Evolutionary conservation across 768 basidiomycete genomes (phyloP), one percentile per base, ranked within the genome.

Genomic region (Leccinum boreale): DNA sequence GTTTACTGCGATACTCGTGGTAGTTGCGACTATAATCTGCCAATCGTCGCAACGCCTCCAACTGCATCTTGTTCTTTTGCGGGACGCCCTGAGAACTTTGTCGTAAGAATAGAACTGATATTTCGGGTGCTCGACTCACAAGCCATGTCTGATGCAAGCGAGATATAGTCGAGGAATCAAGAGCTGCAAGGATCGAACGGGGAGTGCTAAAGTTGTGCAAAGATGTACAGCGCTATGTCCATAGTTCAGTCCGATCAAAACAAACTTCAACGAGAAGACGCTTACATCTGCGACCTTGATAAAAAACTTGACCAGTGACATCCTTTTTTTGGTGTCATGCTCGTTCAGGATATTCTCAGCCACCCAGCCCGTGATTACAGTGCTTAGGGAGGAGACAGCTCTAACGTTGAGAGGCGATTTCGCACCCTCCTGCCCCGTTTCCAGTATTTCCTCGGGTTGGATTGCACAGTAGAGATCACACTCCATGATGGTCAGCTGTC

Each of bases 401-500:
- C 84, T 89, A 47, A 98, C 87, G 62, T 90, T 90, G 51, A 81
- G 72, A 19, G 85, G 82, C 7, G 83, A 77, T 66, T 79, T 79
- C 36, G 78, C 79, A 59, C 85, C 84, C 59, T 87, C 85, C 68
- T 90, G 86, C 4, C 89, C 90, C 11, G 85, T 85, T 73, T 92
- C 90, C 59, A 99, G 72, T 48, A 99, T 79, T 70, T 98, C 97
- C 63, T 94, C 91, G 0, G 95, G 85, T 55, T 82, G 84, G 62
- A 98, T 93, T 53, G 85, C 83, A 61, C 90, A 87, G 70, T 94
- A 98, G 47, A 97, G 73, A 58, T 84, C 84, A 63, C 86, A 90
- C 71, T 99, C 97, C 88, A 95, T 90, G 63, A 95, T 83, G 17
- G 96, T 97, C 64, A 98, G 70, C 74, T 99, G 97, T 50, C 97